Evolutionary conservation across 2,329 filamentous ascomycete genomes (phyloP).

Genomic region (Colletotrichum lindemuthianum): DNA sequence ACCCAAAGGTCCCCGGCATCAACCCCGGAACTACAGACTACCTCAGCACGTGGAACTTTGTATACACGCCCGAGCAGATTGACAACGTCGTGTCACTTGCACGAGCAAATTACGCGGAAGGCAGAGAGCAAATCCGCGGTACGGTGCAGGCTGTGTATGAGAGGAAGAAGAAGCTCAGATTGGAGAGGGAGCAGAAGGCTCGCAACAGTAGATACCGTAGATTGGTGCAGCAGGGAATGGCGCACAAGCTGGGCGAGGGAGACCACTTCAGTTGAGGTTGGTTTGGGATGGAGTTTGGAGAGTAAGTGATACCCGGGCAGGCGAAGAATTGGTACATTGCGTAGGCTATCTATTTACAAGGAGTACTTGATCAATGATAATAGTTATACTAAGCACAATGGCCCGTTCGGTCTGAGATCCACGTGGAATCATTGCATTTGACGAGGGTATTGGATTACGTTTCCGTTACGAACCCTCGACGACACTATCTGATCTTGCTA

Average conservation of each 20-base stretch:
- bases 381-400: too few relatives aligned
- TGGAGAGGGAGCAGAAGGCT: slow-evolving; percentile 59
- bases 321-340: not conserved
- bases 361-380: not conserved
- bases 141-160: slow-evolving; percentile 92
- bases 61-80: slow-evolving; percentile 91
- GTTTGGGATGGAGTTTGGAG: not conserved
- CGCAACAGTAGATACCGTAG: slow-evolving; percentile 55
- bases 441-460: too few relatives aligned
- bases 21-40: slow-evolving; percentile 86
- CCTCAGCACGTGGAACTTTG: slow-evolving; percentile 97
- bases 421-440: too few relatives aligned
- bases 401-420: too few relatives aligned
- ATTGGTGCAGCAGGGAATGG: slow-evolving; percentile 59
- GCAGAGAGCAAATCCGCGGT: slow-evolving; percentile 78
- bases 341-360: slow-evolving; percentile 2
- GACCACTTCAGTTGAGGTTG: slow-evolving; percentile 69
- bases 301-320: slow-evolving; percentile 31
- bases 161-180: slow-evolving; percentile 78
- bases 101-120: slow-evolving; percentile 86
- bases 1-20: slow-evolving; percentile 79
- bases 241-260: slow-evolving; percentile 67
- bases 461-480: too few relatives aligned
- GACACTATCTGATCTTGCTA: too few relatives aligned
- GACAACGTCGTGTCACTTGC: slow-evolving; percentile 86